A percentile compares a stretch with the other conserved stretches of the same genome.
These are phyloP conservation scores for Aspergillus terreus DNA, from an alignment of 2,329 filamentous ascomycete genomes.

Conservation along the genomic window DNA sequence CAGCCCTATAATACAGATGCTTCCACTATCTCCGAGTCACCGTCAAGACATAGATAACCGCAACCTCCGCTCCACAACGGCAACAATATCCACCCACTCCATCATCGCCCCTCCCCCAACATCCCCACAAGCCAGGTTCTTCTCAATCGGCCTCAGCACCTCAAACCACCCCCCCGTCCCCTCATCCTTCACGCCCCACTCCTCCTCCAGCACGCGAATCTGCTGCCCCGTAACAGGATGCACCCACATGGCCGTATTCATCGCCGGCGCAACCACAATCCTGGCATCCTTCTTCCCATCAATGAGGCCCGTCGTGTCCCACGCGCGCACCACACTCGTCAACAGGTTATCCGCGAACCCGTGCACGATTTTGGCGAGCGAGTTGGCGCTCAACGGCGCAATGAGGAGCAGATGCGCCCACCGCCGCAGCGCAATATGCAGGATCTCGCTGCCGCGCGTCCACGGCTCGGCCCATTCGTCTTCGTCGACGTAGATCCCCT, in stretches of 20 bases:
- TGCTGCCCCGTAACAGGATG: constrained; percentile 78
- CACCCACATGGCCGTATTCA: constrained; percentile 89
- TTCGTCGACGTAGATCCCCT: constrained; percentile 75
- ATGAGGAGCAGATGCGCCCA: constrained; percentile 80
- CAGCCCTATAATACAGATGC: neutral
- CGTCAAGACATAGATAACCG: neutral
- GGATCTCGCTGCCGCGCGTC: constrained; percentile 71
- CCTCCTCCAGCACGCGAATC: constrained; percentile 63
- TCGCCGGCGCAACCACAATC: constrained; percentile 74
- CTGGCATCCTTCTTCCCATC: constrained; percentile 54
- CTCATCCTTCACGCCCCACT: constrained; percentile 60
- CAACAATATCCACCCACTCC: constrained; percentile 73
- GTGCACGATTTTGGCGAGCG: constrained; percentile 74
- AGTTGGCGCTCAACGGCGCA: constrained; percentile 79
- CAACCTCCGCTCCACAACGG: constrained; percentile 52
- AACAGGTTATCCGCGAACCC: constrained; percentile 78
- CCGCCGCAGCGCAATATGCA: constrained; percentile 84
- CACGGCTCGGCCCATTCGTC: constrained; percentile 81
- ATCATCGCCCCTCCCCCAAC: constrained; percentile 78
- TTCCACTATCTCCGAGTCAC: neutral
- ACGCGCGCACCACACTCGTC: constrained; percentile 71
- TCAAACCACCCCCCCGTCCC: constrained; percentile 57
- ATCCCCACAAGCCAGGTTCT: constrained; percentile 80
- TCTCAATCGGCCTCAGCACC: constrained; percentile 69
- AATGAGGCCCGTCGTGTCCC: constrained; percentile 70